Evolutionary conservation across 2,329 filamentous ascomycete genomes (phyloP), one percentile per base, ranked within the genome.

Genomic region (Chaetomiaceae sp.): DNA sequence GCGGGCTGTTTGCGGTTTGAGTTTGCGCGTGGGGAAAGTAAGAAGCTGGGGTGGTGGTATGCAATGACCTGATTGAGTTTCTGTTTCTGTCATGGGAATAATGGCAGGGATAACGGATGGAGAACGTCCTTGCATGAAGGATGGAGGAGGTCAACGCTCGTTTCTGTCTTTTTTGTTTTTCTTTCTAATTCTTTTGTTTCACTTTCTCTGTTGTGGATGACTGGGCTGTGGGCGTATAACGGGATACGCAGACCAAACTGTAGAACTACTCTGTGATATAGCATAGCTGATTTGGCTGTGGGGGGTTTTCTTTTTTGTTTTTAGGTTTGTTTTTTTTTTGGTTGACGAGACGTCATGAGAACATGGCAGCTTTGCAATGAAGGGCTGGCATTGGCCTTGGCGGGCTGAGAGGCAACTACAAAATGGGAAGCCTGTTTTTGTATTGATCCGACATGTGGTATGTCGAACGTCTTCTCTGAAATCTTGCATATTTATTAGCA

Each of bases 1-100:
- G 47, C 5, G 56, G 50, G 2, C 32, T 58, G 48, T 58, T 58
- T 52, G 48, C 34, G n/a, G n/a, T 54, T 37, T 58, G 25, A 54
- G 38, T 20, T 21, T 38, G 38, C 23, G 47, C 11, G 47, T 21
- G n/a, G n/a, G n/a, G n/a, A n/a, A n/a, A n/a, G n/a, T n/a, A n/a
- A n/a, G n/a, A n/a, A n/a, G n/a, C n/a, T n/a, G n/a, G n/a, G n/a
- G n/a, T 25, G 32, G 20, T 27, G 44, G 32, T 6, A n/a, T 45
- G 36, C n/a, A n/a, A n/a, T n/a, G n/a, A n/a, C n/a, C n/a, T n/a
- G n/a, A n/a, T n/a, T n/a, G n/a, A n/a, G n/a, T n/a, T 40, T 32
- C n/a, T 51, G 27, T 34, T 29, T 46, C n/a, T n/a, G n/a, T n/a
- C n/a, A n/a, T n/a, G n/a, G n/a, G n/a, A n/a, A n/a, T n/a, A n/a